phyloP scores from a whole-genome alignment of 2,329 filamentous ascomycete species.

The Aspergillus brasiliensis region DNA sequence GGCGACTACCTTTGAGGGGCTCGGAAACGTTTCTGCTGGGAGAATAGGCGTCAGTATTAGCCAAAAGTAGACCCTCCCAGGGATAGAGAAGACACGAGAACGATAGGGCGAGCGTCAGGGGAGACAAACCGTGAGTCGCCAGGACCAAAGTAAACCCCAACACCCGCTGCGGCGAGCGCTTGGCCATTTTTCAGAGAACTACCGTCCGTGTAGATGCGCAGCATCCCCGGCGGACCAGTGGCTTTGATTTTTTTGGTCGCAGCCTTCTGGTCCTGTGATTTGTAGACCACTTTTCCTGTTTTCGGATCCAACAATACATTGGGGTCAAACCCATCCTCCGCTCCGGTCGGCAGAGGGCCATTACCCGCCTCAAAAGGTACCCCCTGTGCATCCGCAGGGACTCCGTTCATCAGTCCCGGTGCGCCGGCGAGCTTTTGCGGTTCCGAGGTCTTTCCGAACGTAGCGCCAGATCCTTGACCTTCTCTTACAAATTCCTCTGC shows the following conservation, averaged over 20 bases:
- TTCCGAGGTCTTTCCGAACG: constrained; percentile 31
- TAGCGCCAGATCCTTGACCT: constrained; percentile 32
- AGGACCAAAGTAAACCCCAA: constrained; percentile 67
- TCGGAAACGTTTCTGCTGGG: constrained; percentile 70
- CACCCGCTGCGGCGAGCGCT: constrained; percentile 57
- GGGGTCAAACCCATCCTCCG: constrained; percentile 64
- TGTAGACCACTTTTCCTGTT: constrained; percentile 58
- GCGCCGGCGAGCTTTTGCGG: constrained; percentile 38
- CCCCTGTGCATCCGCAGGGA: constrained; percentile 46
- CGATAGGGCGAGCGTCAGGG: background rate
- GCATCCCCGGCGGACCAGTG: constrained; percentile 51
- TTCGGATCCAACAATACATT: constrained; percentile 57
- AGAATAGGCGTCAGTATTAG: constrained; percentile 24
- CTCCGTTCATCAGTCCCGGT: constrained; percentile 44
- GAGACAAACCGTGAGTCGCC: constrained; percentile 55
- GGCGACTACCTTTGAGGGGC: constrained; percentile 68
- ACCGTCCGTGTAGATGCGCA: constrained; percentile 66
- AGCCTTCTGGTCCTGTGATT: constrained; percentile 53
- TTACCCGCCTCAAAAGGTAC: constrained; percentile 54
- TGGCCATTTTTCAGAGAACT: constrained; percentile 62
- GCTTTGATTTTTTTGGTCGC: constrained; percentile 49
- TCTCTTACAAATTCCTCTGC: constrained; percentile 73
- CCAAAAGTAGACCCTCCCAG: background rate
- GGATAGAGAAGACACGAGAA: background rate
- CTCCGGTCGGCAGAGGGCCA: constrained; percentile 57